Base-by-base conservation (phyloP, 2,329 filamentous ascomycete species). In the Ceratocystis alfenasii region DNA sequence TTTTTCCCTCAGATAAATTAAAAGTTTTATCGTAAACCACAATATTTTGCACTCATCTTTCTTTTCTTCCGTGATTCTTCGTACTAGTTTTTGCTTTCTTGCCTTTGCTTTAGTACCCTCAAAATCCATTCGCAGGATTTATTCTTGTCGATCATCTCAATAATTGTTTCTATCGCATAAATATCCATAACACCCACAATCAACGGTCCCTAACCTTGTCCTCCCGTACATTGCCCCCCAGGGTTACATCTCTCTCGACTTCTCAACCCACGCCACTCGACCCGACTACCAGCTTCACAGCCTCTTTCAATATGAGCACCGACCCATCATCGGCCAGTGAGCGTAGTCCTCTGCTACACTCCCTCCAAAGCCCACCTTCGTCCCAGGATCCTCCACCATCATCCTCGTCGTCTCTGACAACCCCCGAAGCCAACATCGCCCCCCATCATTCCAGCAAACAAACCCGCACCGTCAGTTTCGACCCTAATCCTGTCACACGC, bases 401-500 rank as follows among this genome's bases (percentile, higher is more conserved):
- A 10, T 48, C 66, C 7, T 62, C 66, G 5, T n/a, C 8, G 5
- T 33, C 25, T n/a, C 25, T 30, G 5, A 4, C 55, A 28, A 36
- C 20, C 15, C 25, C 55, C 55, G 55, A 17, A 5, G 28, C 28
- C 28, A 33, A 6, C 15, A 15, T 30, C 55, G 20, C 7, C 30
- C n/a, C 55, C 17, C 17, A 36, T 36, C 20, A 74, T 77, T 36
- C 63, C 17, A 67, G 3, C 10, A 79, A 77, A 68, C 77, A 80
- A 17, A 71, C 78, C 63, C 83, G 88, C 69, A 88, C 80, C 70
- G 89, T 93, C 71, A 91, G 88, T 15, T 92, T 93, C 78, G 89
- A 89, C 72, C 81, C 87, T 3, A 85, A 87, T 69, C 83, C 84
- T 46, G 81, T 85, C 59, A 79, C 82, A n/a, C 80, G 81, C 69